These are phyloP conservation scores for Cardiospermum halicacabum DNA, from an alignment of 345 rosid species.

Conservation along the genomic window DNA sequence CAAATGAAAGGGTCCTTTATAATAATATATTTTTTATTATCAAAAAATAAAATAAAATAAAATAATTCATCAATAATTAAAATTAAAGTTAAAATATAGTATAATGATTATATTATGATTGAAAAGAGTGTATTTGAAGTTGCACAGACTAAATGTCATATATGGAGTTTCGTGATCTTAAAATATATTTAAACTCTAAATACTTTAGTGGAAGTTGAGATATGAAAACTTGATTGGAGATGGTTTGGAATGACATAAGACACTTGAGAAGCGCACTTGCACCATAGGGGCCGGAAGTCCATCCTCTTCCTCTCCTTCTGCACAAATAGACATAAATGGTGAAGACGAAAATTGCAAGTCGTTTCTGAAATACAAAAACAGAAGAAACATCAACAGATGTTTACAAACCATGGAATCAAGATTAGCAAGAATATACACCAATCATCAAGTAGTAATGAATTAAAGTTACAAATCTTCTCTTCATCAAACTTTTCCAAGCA, in stretches of 20 bases:
- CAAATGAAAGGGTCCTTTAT: too few relatives aligned
- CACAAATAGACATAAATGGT: conserved; percentile 6
- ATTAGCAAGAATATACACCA: background rate
- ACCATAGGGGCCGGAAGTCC: conserved; percentile 17
- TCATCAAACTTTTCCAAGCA: background rate
- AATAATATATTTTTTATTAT: too few relatives aligned
- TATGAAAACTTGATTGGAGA: too few relatives aligned
- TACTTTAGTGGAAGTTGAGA: too few relatives aligned
- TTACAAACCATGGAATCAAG: background rate
- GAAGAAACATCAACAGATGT: background rate
- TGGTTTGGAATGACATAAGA: conserved; percentile 9
- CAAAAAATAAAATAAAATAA: too few relatives aligned
- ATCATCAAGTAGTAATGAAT: background rate
- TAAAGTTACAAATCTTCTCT: background rate
- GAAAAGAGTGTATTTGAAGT: too few relatives aligned
- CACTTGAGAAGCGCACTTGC: conserved; percentile 1
- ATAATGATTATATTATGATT: too few relatives aligned
- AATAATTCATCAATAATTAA: too few relatives aligned
- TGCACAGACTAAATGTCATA: too few relatives aligned
- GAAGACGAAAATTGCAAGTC: conserved; percentile 16
- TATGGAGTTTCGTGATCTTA: too few relatives aligned
- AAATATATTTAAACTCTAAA: too few relatives aligned
- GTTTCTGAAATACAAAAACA: background rate
- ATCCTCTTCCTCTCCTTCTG: conserved; percentile 11
- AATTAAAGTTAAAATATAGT: too few relatives aligned